These are phyloP conservation scores for Sporopachydermia cereana DNA, from an alignment of 1,139 yeast species.

Conservation along the genomic window DNA sequence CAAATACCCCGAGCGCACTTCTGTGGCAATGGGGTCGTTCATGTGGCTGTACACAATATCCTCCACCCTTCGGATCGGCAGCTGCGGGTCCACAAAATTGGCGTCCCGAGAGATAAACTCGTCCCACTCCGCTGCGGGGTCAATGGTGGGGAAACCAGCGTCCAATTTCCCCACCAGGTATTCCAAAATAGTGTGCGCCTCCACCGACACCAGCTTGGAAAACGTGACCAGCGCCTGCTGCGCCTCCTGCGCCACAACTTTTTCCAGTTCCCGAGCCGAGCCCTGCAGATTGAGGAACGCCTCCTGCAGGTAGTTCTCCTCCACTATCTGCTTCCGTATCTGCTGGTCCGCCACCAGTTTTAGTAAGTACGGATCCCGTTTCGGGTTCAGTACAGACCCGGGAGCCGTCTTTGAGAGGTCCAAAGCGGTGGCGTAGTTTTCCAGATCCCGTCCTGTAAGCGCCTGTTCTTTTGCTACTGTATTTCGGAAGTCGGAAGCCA, in stretches of 20 bases:
- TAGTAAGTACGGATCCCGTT: constrained; percentile 72
- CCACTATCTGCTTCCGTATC: constrained; percentile 62
- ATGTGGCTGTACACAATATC: constrained; percentile 59
- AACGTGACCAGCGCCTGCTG: constrained; percentile 70
- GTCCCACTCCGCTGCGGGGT: constrained; percentile 82
- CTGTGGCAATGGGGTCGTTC: constrained; percentile 56
- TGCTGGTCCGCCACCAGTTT: constrained; percentile 65
- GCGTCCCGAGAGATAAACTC: constrained; percentile 63
- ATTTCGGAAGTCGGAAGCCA: constrained; percentile 76
- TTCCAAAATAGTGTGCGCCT: constrained; percentile 57
- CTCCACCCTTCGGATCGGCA: constrained; percentile 55
- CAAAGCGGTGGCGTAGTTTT: constrained; percentile 35
- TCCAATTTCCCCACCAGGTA: constrained; percentile 55
- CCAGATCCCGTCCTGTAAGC: constrained; percentile 45
- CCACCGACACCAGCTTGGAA: constrained; percentile 55
- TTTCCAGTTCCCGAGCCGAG: constrained; percentile 82
- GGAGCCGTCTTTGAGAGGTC: constrained; percentile 28
- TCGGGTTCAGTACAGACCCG: constrained; percentile 23
- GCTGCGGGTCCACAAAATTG: constrained; percentile 64
- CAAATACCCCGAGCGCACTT: constrained; percentile 67
- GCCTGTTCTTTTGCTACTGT: constrained; percentile 55
- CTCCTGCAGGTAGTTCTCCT: constrained; percentile 78
- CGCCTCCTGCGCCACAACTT: constrained; percentile 74
- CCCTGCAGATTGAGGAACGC: constrained; percentile 80
- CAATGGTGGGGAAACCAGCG: constrained; percentile 65